Evolutionary conservation across 2,329 filamentous ascomycete genomes (phyloP), one percentile per base, ranked within the genome.

Genomic region (Arthrobotrys sphaeroides): DNA sequence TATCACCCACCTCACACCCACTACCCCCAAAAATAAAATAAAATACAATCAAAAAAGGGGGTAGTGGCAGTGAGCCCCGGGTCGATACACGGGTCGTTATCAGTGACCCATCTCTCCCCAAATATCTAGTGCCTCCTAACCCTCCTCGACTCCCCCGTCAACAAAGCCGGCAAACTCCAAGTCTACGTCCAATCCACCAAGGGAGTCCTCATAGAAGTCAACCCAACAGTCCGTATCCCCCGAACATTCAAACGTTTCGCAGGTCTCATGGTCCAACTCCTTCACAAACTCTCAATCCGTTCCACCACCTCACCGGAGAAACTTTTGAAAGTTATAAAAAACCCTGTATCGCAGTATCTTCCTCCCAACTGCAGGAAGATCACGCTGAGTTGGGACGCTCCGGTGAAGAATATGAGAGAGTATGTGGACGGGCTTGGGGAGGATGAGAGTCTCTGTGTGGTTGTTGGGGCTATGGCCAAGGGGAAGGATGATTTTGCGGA

Each of bases 141-240:
- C 53, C 89, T 99, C 31, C 90, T 99, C 81, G 95, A 99, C 83
- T 99, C 95, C 18, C 95, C 95, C 53, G 91, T 98, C 87, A 99
- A 99, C 88, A 99, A 99, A 84, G 94, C 94, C 69, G 95, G 95
- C 81, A 94, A 90, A 84, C 90, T 99, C 40, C 95, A 99, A 84
- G 98, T 99, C 81, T 99, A 96, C 85, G 98, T 99, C 78, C 94
- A 97, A 83, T 98, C 95, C 3, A 93, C 94, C 78, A 97, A 97
- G 84, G 94, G 95, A 60, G 94, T 98, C 36, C 86, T 99, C 80
- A 99, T 99, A 81, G 93, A 98, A 84, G 94, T 99, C 78, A 97
- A 93, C 81, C 95, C 95, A n/a, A 94, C 93, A 6, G 95, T 99
- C 72, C 93, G 95, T 81, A 98, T 99, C 79, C 95, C 95, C 59